Base-by-base conservation (phyloP, 2,329 filamentous ascomycete species). In the Macroventuria anomochaeta region DNA sequence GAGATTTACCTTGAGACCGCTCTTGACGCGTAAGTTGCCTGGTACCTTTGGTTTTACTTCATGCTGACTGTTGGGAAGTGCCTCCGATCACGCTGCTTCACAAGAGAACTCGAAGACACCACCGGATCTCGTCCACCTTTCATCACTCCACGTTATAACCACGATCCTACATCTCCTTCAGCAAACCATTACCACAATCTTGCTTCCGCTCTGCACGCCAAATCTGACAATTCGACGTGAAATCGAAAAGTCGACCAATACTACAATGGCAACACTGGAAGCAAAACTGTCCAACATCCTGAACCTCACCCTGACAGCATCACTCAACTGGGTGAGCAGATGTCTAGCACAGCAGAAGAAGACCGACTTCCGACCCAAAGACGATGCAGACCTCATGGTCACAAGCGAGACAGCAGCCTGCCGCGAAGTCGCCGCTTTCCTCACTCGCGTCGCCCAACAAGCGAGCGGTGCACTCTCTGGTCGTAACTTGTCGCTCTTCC, bases 91-190 rank as follows among this genome's bases (percentile, higher is more conserved):
- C 53, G 90, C 91, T 21, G 81, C 87, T 1, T 80, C 87, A 1
- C 89, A 95, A 67, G 93, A 97, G 73, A 87, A 83, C 63, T 85
- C 83, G 44, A 97, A 93, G 74, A 84, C 82, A 12, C 93, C 97
- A 70, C 95, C 95, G 0, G 93, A 99, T 72, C 83, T 97, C 43
- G 83, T 84, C 2, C 97, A 96, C 73, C 82, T 99, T 32, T 85
- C 88, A 6, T 86, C 86, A 8, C 82, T 97, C 31, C 88, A 90
- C 28, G 86, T 89, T 2, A 90, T 91, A 7, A 91, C 96, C 47
- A 93, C 88, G 47, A 93, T 97, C 59, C 89, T 95, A 7, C 93
- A 93, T 71, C 85, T 99, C 64, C 96, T 97, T 86, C 88, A 93
- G 64, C 91, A 91, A 58, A 96, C 95, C 65, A 93, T 96, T 63